Evolutionary conservation across 495 filamentous ascomycete genomes (phyloP).

Genomic region (Durotheca rogersii): DNA sequence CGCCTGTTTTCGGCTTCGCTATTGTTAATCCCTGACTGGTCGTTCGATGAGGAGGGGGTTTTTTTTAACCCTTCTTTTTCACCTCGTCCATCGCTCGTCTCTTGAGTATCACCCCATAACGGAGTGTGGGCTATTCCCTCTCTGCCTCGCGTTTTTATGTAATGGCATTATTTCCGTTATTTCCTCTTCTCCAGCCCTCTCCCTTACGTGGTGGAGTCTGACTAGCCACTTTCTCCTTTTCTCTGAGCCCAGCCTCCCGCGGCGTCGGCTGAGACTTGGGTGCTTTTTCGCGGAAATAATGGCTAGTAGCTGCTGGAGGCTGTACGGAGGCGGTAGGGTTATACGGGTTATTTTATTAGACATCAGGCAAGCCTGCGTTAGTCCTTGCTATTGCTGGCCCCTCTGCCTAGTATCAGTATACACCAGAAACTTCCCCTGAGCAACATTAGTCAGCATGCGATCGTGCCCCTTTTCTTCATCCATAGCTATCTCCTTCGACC

Average conservation of each 20-base stretch:
- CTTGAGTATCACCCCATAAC: background rate
- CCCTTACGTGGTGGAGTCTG: conserved; percentile 26
- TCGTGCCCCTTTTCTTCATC: too few species aligned
- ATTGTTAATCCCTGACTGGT: conserved; percentile 24
- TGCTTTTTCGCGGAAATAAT: too few species aligned
- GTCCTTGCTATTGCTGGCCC: too few species aligned
- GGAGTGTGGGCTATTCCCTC: background rate
- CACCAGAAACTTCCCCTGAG: too few species aligned
- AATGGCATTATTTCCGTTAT: background rate
- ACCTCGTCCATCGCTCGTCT: conserved; percentile 1
- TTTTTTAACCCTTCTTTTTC: conserved; percentile 6
- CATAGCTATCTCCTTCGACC: too few species aligned
- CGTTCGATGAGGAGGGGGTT: conserved; percentile 3
- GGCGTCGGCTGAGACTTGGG: too few species aligned
- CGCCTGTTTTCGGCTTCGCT: conserved; percentile 1
- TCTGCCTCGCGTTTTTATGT: background rate
- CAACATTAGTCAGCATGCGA: too few species aligned
- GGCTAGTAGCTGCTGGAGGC: too few species aligned
- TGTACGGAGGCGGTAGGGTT: too few species aligned
- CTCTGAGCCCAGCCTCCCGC: conserved; percentile 25
- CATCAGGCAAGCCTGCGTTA: too few species aligned
- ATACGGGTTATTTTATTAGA: too few species aligned
- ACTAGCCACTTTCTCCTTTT: conserved; percentile 10
- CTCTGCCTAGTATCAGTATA: too few species aligned
- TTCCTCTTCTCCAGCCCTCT: background rate